A percentile compares a stretch with the other conserved stretches of the same genome.
These are phyloP conservation scores for Aspergillus versicolor DNA, from an alignment of 2,329 filamentous ascomycete genomes.

Conservation along the genomic window DNA sequence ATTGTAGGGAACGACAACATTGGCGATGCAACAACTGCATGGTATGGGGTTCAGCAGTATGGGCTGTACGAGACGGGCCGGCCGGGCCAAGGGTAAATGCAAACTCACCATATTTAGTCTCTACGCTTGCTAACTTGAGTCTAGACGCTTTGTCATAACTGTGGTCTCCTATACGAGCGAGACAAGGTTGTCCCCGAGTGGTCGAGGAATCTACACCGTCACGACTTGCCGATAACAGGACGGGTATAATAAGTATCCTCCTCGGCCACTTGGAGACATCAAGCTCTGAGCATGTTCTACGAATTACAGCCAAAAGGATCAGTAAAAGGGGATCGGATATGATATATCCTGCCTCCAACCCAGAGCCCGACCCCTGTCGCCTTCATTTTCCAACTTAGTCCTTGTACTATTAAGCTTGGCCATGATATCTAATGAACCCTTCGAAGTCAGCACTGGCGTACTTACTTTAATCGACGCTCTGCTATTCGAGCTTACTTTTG, in stretches of 20 bases:
- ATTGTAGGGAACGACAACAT: constrained; percentile 65
- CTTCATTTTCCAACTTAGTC: constrained; percentile 14
- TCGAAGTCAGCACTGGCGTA: constrained; percentile 20
- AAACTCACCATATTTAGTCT: constrained; percentile 6
- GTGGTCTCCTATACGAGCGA: constrained; percentile 83
- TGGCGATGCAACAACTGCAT: constrained; percentile 90
- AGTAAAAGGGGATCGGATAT: neutral
- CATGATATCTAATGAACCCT: constrained; percentile 28
- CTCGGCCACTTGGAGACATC: neutral
- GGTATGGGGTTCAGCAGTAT: constrained; percentile 85
- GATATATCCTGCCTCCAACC: neutral
- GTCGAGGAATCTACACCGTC: constrained; percentile 67
- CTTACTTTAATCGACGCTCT: constrained; percentile 10
- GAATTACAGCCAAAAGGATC: neutral
- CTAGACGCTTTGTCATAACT: constrained; percentile 88
- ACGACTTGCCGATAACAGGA: constrained; percentile 38
- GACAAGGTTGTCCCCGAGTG: constrained; percentile 79
- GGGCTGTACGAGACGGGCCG: constrained; percentile 92
- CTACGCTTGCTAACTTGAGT: constrained; percentile 17
- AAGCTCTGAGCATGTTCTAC: neutral
- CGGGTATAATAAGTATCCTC: constrained; percentile 18
- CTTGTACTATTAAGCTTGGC: constrained; percentile 21
- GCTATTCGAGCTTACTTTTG: neutral
- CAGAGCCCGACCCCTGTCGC: constrained; percentile 1
- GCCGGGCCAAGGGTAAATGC: constrained; percentile 72